A percentile compares a stretch with the other conserved stretches of the same genome.
phyloP scores from a whole-genome alignment of 441 rosid species.

The Erodium trifolium region DNA sequence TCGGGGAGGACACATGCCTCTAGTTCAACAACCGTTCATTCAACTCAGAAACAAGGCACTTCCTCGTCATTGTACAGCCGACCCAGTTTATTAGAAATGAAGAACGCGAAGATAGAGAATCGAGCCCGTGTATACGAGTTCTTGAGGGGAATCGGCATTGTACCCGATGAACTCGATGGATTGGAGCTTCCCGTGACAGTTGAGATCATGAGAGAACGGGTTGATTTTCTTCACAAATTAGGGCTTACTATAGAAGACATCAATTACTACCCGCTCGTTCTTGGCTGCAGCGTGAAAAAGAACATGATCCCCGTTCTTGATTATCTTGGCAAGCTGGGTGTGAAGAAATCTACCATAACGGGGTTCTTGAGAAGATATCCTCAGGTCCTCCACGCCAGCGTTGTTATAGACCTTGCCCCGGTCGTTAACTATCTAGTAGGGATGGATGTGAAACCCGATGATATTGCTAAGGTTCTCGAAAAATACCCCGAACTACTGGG shows the following conservation, averaged over 20 bases:
- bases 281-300: constrained; percentile 96
- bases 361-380: constrained; percentile 77
- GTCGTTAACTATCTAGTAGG: constrained; percentile 92
- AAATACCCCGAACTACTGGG: constrained; percentile 84
- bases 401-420: constrained; percentile 85
- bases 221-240: constrained; percentile 67
- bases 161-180: constrained; percentile 89
- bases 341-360: constrained; percentile 70
- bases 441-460: constrained; percentile 69
- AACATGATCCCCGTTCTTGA: constrained; percentile 93
- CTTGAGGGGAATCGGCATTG: constrained; percentile 53
- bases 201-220: constrained; percentile 76
- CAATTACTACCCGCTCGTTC: constrained; percentile 82
- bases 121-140: constrained; percentile 73
- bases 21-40: constrained; percentile 25
- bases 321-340: constrained; percentile 86
- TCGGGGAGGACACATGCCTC: constrained; percentile 36
- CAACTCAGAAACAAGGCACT: constrained; percentile 30
- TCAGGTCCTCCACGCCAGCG: constrained; percentile 86
- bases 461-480: constrained; percentile 82
- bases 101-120: constrained; percentile 55
- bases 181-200: constrained; percentile 85
- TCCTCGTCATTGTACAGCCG: constrained; percentile 46
- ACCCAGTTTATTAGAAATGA: constrained; percentile 67
- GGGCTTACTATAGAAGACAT: constrained; percentile 80